Conservation (phyloP, 1,284 basidiomycete species). For the Wolfiporia cocos region DNA sequence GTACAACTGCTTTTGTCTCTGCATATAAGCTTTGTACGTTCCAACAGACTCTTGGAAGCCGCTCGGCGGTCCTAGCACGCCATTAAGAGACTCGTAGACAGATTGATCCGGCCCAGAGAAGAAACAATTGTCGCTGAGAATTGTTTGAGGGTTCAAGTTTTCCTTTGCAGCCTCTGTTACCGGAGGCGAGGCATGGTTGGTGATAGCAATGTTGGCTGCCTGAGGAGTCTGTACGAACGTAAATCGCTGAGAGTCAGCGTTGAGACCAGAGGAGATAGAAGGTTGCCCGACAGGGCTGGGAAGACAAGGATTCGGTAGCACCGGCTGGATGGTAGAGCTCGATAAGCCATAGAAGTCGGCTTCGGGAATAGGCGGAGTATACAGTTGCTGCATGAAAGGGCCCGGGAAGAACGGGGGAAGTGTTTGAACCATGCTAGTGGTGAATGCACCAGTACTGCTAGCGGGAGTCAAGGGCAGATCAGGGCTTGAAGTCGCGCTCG, state of each 20-base stretch:
- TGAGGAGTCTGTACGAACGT: too few relatives aligned
- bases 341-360: background rate
- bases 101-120: conserved; percentile 37
- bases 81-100: conserved; percentile 45
- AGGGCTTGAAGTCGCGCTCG: conserved; percentile 3
- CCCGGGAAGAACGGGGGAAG: background rate
- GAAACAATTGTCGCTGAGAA: too few relatives aligned
- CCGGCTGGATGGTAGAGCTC: too few relatives aligned
- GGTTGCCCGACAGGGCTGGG: background rate
- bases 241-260: too few relatives aligned
- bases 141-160: too few relatives aligned
- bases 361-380: background rate
- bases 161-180: too few relatives aligned
- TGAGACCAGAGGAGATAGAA: background rate
- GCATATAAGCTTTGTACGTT: conserved; percentile 48
- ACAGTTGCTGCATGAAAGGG: background rate
- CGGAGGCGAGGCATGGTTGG: too few relatives aligned
- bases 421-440: too few relatives aligned
- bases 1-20: conserved; percentile 38
- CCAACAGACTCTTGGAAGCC: conserved; percentile 47
- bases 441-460: background rate
- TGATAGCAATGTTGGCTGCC: too few relatives aligned
- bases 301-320: too few relatives aligned
- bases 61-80: conserved; percentile 37
- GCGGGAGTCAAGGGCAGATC: conserved; percentile 4